Percentiles rank a stretch among this genome's conserved stretches.
These are phyloP conservation scores for Penicillium polonicum DNA, from an alignment of 2,329 filamentous ascomycete species.

Conservation along the genomic window DNA sequence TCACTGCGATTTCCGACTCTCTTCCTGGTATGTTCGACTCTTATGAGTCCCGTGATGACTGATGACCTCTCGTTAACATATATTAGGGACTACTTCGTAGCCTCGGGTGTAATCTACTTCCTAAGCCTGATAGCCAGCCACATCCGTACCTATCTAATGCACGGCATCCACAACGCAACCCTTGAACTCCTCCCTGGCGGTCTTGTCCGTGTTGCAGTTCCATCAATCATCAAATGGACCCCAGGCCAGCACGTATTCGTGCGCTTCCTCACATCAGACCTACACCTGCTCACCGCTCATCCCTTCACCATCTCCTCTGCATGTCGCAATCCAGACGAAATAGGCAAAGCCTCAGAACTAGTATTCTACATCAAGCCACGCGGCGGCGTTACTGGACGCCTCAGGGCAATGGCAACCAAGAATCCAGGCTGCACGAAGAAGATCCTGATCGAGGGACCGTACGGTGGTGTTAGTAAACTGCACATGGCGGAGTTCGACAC, in stretches of 20 bases:
- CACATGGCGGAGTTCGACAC: constrained; percentile 44
- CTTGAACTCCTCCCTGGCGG: constrained; percentile 43
- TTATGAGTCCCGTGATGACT: background rate
- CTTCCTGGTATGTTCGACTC: constrained; percentile 47
- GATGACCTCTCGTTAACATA: background rate
- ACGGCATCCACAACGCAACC: constrained; percentile 48
- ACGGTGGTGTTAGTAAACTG: constrained; percentile 50
- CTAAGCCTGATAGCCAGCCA: constrained; percentile 47
- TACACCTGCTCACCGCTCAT: constrained; percentile 49
- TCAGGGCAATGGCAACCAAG: constrained; percentile 42
- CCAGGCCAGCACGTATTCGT: constrained; percentile 57
- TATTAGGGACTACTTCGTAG: constrained; percentile 59
- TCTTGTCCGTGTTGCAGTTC: constrained; percentile 45
- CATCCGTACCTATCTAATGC: constrained; percentile 48
- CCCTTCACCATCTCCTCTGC: constrained; percentile 57
- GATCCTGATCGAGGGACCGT: constrained; percentile 58
- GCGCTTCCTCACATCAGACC: constrained; percentile 46
- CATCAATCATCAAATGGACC: constrained; percentile 47
- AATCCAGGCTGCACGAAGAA: constrained; percentile 41
- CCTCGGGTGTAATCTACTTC: constrained; percentile 52
- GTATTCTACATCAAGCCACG: constrained; percentile 55
- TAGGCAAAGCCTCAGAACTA: constrained; percentile 38
- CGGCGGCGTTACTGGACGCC: constrained; percentile 49
- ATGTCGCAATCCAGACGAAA: constrained; percentile 28
- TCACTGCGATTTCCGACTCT: constrained; percentile 55